Base-by-base conservation (phyloP, 768 basidiomycete species). In the Russula virescens region DNA sequence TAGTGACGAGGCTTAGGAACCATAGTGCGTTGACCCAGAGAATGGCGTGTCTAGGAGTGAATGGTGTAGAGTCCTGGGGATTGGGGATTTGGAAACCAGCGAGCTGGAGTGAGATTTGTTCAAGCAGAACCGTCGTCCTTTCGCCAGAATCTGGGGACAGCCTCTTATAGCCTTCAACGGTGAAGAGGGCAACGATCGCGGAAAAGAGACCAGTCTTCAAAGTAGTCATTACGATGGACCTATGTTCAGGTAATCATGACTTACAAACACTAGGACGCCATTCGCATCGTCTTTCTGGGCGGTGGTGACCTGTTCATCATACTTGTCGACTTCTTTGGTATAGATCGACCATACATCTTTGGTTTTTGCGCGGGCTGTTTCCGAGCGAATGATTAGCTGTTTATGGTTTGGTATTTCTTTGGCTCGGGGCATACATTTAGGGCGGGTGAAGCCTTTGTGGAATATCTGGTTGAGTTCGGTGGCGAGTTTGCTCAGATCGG, bases 171-270 rank as follows among this genome's bases (percentile, higher is more conserved):
- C 67, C 58, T 53, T 67, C 58, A 31, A 70, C 43, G n/a, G 66
- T 43, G 45, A 71, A 68, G 1, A 64, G 43, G 3, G 68, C 67
- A 5, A 68, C 58, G 14, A 63, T 63, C 2, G 66, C 69, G 23
- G 70, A 68, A 55, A 71, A 69, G 0, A 71, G 62, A 46, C 70
- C 69, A 0, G 70, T 66, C 70, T 71, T 34, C 31, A 21, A 14
- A n/a, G n/a, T 14, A 5, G 19, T 35, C 26, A 66, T 5, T 34
- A 2, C 31, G 18, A 31, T 18, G 3, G 19, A 34, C 3, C 28
- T 21, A 18, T 10, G 1, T 21, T 23, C 0, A 9, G 34, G 16
- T n/a, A 14, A 14, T n/a, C 7, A 38, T 7, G 34, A 58, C 66
- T 38, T 58, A 66, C 63, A 52, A 65, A 64, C 18, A 65, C 64